Percentiles rank a stretch among this genome's conserved stretches.
These are phyloP conservation scores for Aspergillus melleus DNA, from an alignment of 2,329 filamentous ascomycete species.

Conservation along the genomic window DNA sequence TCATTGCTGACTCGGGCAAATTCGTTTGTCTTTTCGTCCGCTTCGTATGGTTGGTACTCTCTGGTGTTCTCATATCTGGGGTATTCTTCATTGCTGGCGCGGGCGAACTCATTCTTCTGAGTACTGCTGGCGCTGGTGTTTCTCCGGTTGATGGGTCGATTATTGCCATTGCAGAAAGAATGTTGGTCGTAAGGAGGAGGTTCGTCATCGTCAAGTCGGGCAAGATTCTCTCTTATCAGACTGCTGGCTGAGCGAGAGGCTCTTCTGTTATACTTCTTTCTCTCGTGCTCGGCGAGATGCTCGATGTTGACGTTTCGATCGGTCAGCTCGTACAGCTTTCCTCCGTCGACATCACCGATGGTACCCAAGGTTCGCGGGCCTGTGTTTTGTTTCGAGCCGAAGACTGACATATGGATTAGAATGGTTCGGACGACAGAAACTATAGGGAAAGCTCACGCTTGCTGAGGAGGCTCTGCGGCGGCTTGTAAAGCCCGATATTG, in stretches of 20 bases:
- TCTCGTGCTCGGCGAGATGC: not conserved
- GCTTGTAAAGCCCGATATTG: slow-evolving; percentile 2
- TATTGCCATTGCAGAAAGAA: not conserved
- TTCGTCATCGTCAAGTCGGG: not conserved
- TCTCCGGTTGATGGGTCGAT: not conserved
- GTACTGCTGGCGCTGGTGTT: not conserved
- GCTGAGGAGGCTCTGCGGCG: not conserved
- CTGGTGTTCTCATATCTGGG: not conserved
- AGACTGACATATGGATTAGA: not conserved
- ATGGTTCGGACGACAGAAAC: not conserved
- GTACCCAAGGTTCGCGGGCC: not conserved
- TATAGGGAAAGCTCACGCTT: not conserved
- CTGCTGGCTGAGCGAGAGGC: not conserved
- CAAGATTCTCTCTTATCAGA: not conserved
- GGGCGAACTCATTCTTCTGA: not conserved
- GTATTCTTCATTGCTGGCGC: not conserved
- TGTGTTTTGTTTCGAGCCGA: not conserved
- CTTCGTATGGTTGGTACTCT: not conserved
- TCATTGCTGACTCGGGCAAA: not conserved
- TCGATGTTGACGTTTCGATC: not conserved
- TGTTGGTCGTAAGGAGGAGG: not conserved
- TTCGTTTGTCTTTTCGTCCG: not conserved
- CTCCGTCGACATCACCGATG: not conserved
- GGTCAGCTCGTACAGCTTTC: not conserved
- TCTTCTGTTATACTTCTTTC: not conserved